A percentile compares a stretch with the other conserved stretches of the same genome.
Evolutionary conservation across 495 filamentous ascomycete genomes (phyloP).

Genomic region (Trichoderma orchidacearum): DNA sequence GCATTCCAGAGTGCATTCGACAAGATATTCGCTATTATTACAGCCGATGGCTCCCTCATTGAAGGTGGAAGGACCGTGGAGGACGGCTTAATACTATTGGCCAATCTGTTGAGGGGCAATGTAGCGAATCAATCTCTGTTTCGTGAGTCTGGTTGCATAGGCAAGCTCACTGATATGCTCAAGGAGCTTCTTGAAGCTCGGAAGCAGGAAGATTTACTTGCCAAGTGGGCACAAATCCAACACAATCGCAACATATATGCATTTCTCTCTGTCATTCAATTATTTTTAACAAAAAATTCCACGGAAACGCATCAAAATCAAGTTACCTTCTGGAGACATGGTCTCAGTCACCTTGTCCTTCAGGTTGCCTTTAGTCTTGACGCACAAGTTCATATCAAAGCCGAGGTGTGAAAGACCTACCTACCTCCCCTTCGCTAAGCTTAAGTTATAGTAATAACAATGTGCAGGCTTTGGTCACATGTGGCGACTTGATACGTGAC

Average conservation of each 20-base stretch:
- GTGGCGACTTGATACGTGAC: conserved; percentile 77
- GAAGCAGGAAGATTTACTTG: conserved; percentile 44
- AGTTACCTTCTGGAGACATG: conserved; percentile 67
- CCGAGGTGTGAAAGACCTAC: conserved; percentile 47
- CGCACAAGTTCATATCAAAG: conserved; percentile 62
- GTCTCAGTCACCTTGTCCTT: conserved; percentile 68
- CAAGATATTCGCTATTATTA: conserved; percentile 67
- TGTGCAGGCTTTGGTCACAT: conserved; percentile 61
- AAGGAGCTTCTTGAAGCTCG: conserved; percentile 43
- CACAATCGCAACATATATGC: conserved; percentile 89
- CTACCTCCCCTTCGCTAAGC: background rate
- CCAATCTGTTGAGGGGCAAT: conserved; percentile 82
- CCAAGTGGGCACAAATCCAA: conserved; percentile 62
- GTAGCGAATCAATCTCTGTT: conserved; percentile 89
- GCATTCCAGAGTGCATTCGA: conserved; percentile 93
- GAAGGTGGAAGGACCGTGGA: conserved; percentile 85
- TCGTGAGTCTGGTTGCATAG: conserved; percentile 75
- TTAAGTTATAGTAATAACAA: background rate
- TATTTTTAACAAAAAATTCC: conserved; percentile 73
- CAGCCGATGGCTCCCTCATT: conserved; percentile 64
- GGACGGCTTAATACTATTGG: conserved; percentile 86
- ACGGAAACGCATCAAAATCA: conserved; percentile 75
- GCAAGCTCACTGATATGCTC: conserved; percentile 58
- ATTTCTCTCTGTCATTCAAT: conserved; percentile 65
- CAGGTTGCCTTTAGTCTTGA: conserved; percentile 70